phyloP scores from a whole-genome alignment of 2,329 filamentous ascomycete species.

The Diaporthe velutina region DNA sequence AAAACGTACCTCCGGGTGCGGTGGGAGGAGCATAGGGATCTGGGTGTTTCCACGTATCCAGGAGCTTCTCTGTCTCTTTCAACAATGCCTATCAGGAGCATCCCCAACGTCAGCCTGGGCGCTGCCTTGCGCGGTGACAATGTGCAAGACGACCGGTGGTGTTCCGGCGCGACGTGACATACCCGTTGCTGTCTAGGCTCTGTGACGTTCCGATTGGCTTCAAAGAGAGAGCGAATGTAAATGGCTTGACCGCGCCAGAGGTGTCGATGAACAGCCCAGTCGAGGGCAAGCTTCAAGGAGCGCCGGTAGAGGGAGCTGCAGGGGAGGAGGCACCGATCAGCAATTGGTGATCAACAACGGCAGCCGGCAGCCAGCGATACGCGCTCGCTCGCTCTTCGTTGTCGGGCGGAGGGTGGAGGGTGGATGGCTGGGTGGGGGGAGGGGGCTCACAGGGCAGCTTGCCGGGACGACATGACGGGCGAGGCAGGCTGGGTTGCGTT shows the following conservation, averaged over 20 bases:
- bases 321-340: constrained; percentile 40
- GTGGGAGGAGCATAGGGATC: constrained; percentile 92
- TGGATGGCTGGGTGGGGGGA: constrained; percentile 29
- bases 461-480: constrained; percentile 59
- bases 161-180: constrained; percentile 46
- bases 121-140: constrained; percentile 9
- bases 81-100: constrained; percentile 75
- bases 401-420: background rate
- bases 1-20: constrained; percentile 88
- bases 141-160: background rate
- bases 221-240: constrained; percentile 95
- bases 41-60: constrained; percentile 97
- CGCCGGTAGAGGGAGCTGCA: constrained; percentile 85
- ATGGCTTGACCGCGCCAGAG: constrained; percentile 96
- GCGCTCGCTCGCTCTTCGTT: background rate
- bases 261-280: constrained; percentile 94
- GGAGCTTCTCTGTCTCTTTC: constrained; percentile 86
- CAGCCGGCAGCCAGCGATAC: no score
- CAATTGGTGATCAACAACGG: background rate
- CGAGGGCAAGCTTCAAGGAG: constrained; percentile 90
- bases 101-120: constrained; percentile 26
- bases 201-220: constrained; percentile 87
- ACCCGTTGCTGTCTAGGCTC: constrained; percentile 91
- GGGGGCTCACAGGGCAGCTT: constrained; percentile 64
- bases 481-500: constrained; percentile 15